These are phyloP conservation scores for Ostreobium quekettii DNA, from an alignment of 139 green algal species.

Conservation along the genomic window DNA sequence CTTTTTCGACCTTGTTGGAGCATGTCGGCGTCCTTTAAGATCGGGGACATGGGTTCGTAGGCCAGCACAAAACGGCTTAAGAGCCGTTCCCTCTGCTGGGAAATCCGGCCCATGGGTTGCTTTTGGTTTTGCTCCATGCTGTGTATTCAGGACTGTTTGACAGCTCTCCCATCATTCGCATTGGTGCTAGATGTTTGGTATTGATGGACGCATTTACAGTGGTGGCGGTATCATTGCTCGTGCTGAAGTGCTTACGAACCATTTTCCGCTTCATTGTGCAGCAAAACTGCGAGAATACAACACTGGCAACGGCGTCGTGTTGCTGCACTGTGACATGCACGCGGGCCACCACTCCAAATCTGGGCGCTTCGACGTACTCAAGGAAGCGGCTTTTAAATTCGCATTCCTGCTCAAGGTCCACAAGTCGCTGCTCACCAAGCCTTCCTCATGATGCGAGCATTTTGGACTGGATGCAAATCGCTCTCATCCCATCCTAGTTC, in stretches of 20 bases:
- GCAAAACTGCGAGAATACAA: slow-evolving; percentile 6
- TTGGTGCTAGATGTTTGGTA: background rate
- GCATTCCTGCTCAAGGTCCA: slow-evolving; percentile 70
- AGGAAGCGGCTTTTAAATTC: slow-evolving; percentile 60
- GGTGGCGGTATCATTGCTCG: no score
- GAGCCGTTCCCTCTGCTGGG: no score
- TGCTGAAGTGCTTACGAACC: background rate
- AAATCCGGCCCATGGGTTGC: no score
- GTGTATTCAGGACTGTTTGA: slow-evolving; percentile 75
- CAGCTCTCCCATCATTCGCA: background rate
- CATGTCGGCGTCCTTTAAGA: no score
- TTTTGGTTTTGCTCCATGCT: no score
- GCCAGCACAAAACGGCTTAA: no score
- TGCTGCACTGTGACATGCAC: slow-evolving; percentile 35
- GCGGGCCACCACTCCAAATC: slow-evolving; percentile 66
- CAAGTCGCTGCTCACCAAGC: no score
- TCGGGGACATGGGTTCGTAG: no score
- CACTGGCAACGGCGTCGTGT: background rate
- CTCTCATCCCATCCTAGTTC: no score
- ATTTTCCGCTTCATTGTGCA: slow-evolving; percentile 2
- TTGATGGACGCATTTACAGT: slow-evolving; percentile 24
- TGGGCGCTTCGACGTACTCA: slow-evolving; percentile 51
- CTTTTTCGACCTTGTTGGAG: no score
- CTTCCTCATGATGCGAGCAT: no score
- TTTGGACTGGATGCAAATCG: no score